Evolutionary conservation across 768 basidiomycete genomes (phyloP), one percentile per base, ranked within the genome.

Genomic region (Mycena metata): DNA sequence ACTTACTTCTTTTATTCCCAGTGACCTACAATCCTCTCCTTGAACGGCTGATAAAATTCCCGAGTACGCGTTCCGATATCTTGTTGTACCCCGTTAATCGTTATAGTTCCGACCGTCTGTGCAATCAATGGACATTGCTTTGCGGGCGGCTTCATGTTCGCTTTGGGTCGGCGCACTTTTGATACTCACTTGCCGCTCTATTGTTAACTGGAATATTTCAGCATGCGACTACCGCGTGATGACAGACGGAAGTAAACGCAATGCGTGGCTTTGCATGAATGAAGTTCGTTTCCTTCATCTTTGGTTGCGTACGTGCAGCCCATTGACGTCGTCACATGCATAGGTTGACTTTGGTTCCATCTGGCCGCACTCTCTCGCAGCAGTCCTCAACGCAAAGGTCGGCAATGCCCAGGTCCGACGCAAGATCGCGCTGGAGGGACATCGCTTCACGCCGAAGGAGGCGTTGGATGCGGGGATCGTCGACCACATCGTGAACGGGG

Each of bases 261-360:
- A 90, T 74, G 91, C 92, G 1, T 96, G 95, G 92, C 79, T 94
- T 58, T 94, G 91, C 76, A 97, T 98, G 96, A 98, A 97, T 75
- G 96, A 97, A 83, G 92, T 93, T 61, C 75, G 21, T 26, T 45
- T 54, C n/a, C 33, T 33, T 24, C 51, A 33, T 45, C 50, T 51
- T 56, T 13, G 11, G 5, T 36, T n/a, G n/a, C n/a, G n/a, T n/a
- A n/a, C n/a, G n/a, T 30, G 30, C 6, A 30, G 30, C 11, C 11
- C 17, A 33, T 43, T 55, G 26, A 66, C 39, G 26, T n/a, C n/a
- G n/a, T n/a, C 16, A 10, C 3, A 45, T 16, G 15, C 47, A 11
- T 39, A 54, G 91, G 81, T 96, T 47, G 90, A 91, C 75, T 96
- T 96, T 73, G 94, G 94, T 57, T 94, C 95, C 11, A 82, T 88